Evolutionary conservation across 2,329 filamentous ascomycete species (phyloP).

Genomic region (Nemania sp.): DNA sequence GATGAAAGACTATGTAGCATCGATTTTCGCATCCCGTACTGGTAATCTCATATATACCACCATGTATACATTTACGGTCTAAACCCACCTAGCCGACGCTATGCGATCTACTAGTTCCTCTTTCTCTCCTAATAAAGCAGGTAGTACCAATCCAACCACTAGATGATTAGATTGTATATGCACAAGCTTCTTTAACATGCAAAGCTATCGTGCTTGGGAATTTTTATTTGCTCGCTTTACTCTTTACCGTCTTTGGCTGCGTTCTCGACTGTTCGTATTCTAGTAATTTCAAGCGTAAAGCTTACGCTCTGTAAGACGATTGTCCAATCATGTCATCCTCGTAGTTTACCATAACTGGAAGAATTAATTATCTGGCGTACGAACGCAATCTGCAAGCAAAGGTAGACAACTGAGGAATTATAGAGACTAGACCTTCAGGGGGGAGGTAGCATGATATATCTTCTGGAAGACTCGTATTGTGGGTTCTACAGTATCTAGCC

Average conservation of each 20-base stretch:
- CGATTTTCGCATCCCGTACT: too few species aligned
- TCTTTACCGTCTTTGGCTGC: too few species aligned
- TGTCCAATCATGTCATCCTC: background rate
- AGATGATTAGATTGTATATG: background rate
- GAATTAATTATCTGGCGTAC: background rate
- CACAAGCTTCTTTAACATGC: background rate
- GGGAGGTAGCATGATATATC: background rate
- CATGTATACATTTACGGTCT: background rate
- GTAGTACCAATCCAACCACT: background rate
- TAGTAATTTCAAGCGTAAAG: background rate
- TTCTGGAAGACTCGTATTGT: constrained; percentile 18
- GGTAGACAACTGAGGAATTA: too few species aligned
- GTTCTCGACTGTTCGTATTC: too few species aligned
- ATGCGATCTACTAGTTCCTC: background rate
- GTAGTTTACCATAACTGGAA: background rate
- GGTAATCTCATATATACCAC: too few species aligned
- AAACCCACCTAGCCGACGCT: background rate
- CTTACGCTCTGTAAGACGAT: background rate
- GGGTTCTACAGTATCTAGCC: constrained; percentile 30
- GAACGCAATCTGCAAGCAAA: background rate
- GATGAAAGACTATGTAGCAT: too few species aligned
- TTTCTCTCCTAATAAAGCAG: background rate
- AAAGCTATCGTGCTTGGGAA: too few species aligned
- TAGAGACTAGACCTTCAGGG: background rate
- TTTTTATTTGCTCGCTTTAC: background rate